Evolutionary conservation across 163 green algal species (phyloP), one percentile per base, ranked within the genome.

Genomic region (Chlamydomonas reinhardtii): DNA sequence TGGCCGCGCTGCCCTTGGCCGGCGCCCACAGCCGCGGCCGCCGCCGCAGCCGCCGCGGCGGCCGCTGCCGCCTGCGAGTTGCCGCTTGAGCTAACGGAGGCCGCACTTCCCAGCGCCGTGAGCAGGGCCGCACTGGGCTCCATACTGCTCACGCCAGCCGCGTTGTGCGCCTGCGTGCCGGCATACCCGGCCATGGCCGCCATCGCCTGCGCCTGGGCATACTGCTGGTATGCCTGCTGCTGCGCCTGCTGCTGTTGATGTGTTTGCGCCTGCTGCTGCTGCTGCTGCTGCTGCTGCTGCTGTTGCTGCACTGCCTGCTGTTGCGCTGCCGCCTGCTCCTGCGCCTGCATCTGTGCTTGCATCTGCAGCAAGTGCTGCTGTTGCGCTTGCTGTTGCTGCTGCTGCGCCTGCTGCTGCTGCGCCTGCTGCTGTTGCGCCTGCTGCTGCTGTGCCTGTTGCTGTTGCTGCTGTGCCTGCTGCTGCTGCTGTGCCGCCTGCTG

Each of bases 171-270:
- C 59, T 76, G 69, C 32, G 72, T 16, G 1, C 52, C 52, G 27
- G 69, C 79, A 34, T 52, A 73, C 0, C 68, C 64, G 14, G 76
- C 48, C 52, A 76, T 25, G 11, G 48, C 66, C 16, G 78, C 78
- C 78, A 85, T 76, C 19, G 78, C 79, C 11, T 54, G 31, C 3
- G 79, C 79, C 54, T 85, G 79, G 0, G 79, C 68, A 16, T 85
- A 70, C 25, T 70, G 68, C 25, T 76, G 72, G 5, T 77, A 54
- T 54, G 72, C 37, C 68, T 59, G 35, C 48, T 76, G 77, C 43
- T 68, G 43, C 43, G 29, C n/a, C 20, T 61, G 70, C 56, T 35
- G 34, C 59, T 73, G 61, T 11, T 39, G 61, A 5, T 24, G 14
- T 17, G 29, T 2, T 1, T 70, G 25, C 31, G 39, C 25, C 65